These are phyloP conservation scores for Vaccinium vitisidaea DNA, from an alignment of 148 eudicot genomes.

Conservation along the genomic window DNA sequence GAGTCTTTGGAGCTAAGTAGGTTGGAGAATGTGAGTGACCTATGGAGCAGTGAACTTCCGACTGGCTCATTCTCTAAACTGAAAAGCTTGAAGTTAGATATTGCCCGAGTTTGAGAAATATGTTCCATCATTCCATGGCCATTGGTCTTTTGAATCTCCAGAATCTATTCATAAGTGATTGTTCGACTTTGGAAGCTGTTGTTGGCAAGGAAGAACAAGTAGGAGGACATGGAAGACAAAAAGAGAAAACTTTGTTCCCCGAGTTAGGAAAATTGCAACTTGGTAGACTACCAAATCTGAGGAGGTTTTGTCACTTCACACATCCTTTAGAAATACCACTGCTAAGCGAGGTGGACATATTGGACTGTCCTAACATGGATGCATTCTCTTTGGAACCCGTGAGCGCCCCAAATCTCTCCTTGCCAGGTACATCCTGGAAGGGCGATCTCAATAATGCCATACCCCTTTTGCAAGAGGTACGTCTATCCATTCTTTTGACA, in stretches of 20 bases:
- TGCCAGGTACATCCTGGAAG: too few species aligned
- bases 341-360: background rate
- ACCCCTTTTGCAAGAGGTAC: too few species aligned
- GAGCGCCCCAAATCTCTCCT: constrained; percentile 8
- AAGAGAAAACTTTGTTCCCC: constrained; percentile 4
- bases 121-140: too few species aligned
- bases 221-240: background rate
- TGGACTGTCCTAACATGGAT: background rate
- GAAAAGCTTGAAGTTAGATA: background rate
- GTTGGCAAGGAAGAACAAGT: background rate
- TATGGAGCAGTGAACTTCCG: background rate
- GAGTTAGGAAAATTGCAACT: background rate
- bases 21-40: background rate
- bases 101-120: too few species aligned
- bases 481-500: too few species aligned
- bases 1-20: background rate
- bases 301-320: background rate
- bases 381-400: background rate
- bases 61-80: too few species aligned
- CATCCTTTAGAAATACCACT: background rate
- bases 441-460: too few species aligned
- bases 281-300: background rate
- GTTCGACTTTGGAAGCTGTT: background rate
- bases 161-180: background rate
- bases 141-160: too few species aligned